Evolutionary conservation across 2,329 filamentous ascomycete species (phyloP).

Genomic region (Westerdykella ornata): DNA sequence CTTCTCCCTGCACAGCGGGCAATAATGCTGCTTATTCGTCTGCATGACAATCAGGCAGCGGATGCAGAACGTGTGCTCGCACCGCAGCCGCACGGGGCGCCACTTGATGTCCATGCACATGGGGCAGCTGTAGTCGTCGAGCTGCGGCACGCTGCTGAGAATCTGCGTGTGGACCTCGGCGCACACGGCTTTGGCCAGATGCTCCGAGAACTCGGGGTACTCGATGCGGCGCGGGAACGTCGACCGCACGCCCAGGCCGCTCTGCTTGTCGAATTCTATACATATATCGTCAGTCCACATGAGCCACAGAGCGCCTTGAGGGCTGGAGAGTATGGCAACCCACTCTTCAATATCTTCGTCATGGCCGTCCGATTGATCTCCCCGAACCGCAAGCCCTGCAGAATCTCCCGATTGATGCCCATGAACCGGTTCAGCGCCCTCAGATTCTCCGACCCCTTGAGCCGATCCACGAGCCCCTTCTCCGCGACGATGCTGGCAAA

Average conservation of each 20-base stretch:
- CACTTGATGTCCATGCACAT: conserved; percentile 75
- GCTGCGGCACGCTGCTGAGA: conserved; percentile 65
- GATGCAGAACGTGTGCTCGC: conserved; percentile 75
- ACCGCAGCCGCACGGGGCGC: conserved; percentile 70
- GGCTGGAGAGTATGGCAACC: conserved; percentile 27
- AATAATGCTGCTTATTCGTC: conserved; percentile 58
- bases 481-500: conserved; percentile 64
- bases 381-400: conserved; percentile 76
- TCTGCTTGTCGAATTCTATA: conserved; percentile 78
- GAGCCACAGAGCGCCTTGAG: background rate
- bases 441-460: conserved; percentile 61
- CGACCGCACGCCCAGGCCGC: conserved; percentile 61
- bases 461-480: conserved; percentile 51
- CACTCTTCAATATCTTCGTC: conserved; percentile 78
- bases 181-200: conserved; percentile 68
- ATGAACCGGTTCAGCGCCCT: conserved; percentile 63
- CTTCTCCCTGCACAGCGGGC: conserved; percentile 68
- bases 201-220: conserved; percentile 53
- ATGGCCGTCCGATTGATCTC: conserved; percentile 75
- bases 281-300: conserved; percentile 6
- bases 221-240: conserved; percentile 55
- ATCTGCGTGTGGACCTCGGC: conserved; percentile 67
- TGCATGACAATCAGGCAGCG: conserved; percentile 77
- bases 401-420: conserved; percentile 64
- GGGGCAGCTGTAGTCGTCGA: conserved; percentile 79